phyloP scores from a whole-genome alignment of 371 early-diverging fungal genomes.

The Mortierella sp. region DNA sequence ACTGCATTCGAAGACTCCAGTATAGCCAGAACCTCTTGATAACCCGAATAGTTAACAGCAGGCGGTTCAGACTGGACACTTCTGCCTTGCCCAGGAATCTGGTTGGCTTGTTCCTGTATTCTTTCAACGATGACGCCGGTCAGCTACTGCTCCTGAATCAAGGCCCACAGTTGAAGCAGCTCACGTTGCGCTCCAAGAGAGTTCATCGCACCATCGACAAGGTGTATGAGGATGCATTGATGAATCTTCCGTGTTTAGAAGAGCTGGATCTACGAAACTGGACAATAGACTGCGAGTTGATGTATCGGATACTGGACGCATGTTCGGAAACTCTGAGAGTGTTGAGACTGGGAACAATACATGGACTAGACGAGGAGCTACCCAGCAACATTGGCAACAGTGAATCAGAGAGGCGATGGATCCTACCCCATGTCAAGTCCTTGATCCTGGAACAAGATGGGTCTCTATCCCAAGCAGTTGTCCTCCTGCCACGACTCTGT shows the following conservation, averaged over 20 bases:
- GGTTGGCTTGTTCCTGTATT: too few species aligned
- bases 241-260: not conserved
- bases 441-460: too few species aligned
- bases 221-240: not conserved
- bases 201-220: not conserved
- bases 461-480: too few species aligned
- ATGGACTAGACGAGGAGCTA: conserved; percentile 3
- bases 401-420: too few species aligned
- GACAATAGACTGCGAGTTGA: not conserved
- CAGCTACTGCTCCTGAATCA: too few species aligned
- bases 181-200: too few species aligned
- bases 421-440: not conserved
- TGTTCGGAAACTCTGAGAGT: not conserved
- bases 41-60: too few species aligned
- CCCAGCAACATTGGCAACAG: not conserved
- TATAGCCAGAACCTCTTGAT: not conserved
- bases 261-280: not conserved
- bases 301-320: not conserved
- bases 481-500: conserved; percentile 6
- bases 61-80: too few species aligned
- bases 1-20: not conserved
- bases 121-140: too few species aligned
- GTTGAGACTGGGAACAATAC: not conserved
- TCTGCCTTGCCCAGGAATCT: too few species aligned
- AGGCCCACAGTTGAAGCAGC: too few species aligned